Conservation (phyloP, 257 asterid species). For the Striga asiatica region DNA sequence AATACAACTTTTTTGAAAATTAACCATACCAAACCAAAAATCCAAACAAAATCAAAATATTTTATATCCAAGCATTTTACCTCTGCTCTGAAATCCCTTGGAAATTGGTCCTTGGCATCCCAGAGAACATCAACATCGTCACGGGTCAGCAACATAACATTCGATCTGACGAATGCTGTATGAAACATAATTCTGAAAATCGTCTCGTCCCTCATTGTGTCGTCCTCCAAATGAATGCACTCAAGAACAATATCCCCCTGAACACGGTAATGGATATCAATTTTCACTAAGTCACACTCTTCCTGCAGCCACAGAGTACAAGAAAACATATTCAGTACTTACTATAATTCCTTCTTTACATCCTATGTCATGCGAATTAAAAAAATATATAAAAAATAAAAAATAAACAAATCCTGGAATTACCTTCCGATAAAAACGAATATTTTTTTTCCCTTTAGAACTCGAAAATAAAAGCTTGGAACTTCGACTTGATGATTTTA, state of each 20-base stretch:
- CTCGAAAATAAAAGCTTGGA: constrained; percentile 84
- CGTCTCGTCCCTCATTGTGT: constrained; percentile 73
- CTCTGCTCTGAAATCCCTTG: constrained; percentile 85
- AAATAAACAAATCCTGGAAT: constrained; percentile 8
- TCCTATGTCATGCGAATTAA: constrained; percentile 13
- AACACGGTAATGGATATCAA: constrained; percentile 60
- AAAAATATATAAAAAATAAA: background rate
- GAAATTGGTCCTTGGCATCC: constrained; percentile 74
- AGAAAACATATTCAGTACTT: background rate
- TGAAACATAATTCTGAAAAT: constrained; percentile 89
- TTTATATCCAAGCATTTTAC: no score
- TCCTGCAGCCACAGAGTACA: constrained; percentile 51
- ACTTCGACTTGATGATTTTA: constrained; percentile 59
- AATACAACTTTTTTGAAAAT: no score
- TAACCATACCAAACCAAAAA: constrained; percentile 24
- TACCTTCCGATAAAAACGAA: constrained; percentile 73
- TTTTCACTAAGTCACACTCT: constrained; percentile 74
- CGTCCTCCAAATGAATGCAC: constrained; percentile 87
- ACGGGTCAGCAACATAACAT: constrained; percentile 65
- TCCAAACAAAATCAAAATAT: no score
- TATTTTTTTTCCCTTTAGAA: constrained; percentile 38
- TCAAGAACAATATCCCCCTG: constrained; percentile 94
- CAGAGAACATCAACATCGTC: constrained; percentile 87
- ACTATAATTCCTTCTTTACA: background rate
- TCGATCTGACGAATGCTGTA: constrained; percentile 83